phyloP scores from a whole-genome alignment of 805 yeast genomes.

The Debaryomyces maramus region DNA sequence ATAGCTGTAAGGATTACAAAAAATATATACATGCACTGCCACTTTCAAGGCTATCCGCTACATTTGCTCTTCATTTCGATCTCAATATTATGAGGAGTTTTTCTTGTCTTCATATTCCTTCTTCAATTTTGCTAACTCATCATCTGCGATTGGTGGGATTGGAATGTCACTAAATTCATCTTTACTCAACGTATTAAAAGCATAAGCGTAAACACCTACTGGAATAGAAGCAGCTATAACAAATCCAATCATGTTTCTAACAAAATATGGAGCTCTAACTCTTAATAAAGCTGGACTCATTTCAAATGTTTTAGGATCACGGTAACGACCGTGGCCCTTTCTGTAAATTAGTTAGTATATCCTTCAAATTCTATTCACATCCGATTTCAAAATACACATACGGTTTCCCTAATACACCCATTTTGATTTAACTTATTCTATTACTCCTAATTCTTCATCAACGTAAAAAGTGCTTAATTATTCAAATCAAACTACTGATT shows the following conservation, averaged over 20 bases:
- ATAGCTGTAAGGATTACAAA: not conserved
- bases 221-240: conserved; percentile 62
- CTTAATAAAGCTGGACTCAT: conserved; percentile 94
- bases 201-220: conserved; percentile 61
- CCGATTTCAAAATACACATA: conserved; percentile 14
- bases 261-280: conserved; percentile 84
- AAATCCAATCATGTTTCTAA: conserved; percentile 68
- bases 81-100: not conserved
- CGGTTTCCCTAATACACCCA: conserved; percentile 34
- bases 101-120: conserved; percentile 63
- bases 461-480: too few species aligned
- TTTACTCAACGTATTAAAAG: conserved; percentile 62
- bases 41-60: not conserved
- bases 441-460: too few species aligned
- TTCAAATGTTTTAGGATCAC: conserved; percentile 69
- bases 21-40: not conserved
- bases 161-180: conserved; percentile 93
- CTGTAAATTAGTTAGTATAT: conserved; percentile 22
- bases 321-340: conserved; percentile 44
- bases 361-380: not conserved
- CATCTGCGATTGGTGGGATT: conserved; percentile 85
- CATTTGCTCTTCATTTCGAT: not conserved
- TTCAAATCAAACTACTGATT: too few species aligned
- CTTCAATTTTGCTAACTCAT: conserved; percentile 69
- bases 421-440: conserved; percentile 9